phyloP scores from a whole-genome alignment of 2,329 filamentous ascomycete genomes.

The Fusarium lateritium region DNA sequence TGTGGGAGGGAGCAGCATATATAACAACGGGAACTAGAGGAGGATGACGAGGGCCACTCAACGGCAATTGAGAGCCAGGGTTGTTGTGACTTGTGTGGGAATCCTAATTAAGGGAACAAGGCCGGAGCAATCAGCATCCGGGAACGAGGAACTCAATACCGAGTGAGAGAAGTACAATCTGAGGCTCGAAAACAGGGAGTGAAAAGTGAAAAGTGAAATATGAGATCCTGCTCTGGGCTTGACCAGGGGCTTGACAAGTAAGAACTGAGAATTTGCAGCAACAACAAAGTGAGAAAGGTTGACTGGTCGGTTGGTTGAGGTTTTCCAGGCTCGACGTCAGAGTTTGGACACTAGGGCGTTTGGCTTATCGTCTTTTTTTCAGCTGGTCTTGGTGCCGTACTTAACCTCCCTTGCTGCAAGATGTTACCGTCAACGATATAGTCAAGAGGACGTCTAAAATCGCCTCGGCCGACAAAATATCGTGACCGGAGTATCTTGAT shows the following conservation, averaged over 20 bases:
- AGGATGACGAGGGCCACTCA: constrained; percentile 8
- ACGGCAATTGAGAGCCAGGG: constrained; percentile 20
- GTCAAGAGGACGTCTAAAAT: constrained; percentile 9
- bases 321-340: constrained; percentile 20
- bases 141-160: constrained; percentile 14
- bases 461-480: constrained; percentile 21
- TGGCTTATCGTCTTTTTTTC: constrained; percentile 1
- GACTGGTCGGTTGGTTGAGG: constrained; percentile 13
- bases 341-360: neutral
- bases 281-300: constrained; percentile 15
- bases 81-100: constrained; percentile 1
- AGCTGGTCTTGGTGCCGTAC: neutral
- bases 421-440: constrained; percentile 23
- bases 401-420: neutral
- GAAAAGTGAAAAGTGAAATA: constrained; percentile 31
- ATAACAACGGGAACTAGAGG: constrained; percentile 8
- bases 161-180: constrained; percentile 17
- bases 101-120: constrained; percentile 22
- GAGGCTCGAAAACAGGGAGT: constrained; percentile 36
- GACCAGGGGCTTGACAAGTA: constrained; percentile 26
- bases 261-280: constrained; percentile 19
- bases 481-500: constrained; percentile 12
- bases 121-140: constrained; percentile 37
- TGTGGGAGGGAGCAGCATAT: constrained; percentile 26
- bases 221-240: constrained; percentile 33